Evolutionary conservation across 305 asterid genomes (phyloP), one percentile per base, ranked within the genome.

Genomic region (Ilex paraguariensis): DNA sequence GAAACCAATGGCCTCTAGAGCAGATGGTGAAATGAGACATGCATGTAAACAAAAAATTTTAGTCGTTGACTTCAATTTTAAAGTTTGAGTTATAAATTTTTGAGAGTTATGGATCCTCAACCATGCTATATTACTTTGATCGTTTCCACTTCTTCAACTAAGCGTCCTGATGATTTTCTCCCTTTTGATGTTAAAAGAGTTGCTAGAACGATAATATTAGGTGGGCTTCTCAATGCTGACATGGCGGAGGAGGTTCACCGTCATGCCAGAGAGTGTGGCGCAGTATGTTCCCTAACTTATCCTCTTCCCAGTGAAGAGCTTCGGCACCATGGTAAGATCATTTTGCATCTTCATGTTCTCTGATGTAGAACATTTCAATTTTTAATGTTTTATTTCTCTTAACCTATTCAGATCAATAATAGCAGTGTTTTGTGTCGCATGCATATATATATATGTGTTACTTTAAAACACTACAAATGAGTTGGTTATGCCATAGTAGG

Each of bases 261-360:
- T 64, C 69, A 64, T 63, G 95, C 95, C 10, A 75, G 65, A 69
- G 75, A 79, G 75, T 71, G 81, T 73, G 99, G 96, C 62, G 69
- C 87, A 15, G 77, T 83, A 33, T 77, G 77, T 66, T 79, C 92
- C 45, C 63, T 90, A 68, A 83, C 83, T 64, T 88, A 86, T 70
- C 99, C 99, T 71, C 88, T 90, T 75, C 91, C 95, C n/a, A 73
- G 61, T 54, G 86, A 80, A 71, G 95, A 83, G 68, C 87, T 93
- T 56, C 73, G 78, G 51, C 79, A 71, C 70, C 88, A 90, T 63
- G 99, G 96, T 93, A 87, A 75, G 62, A 55, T 42, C 63, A 63
- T 71, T 62, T 57, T 36, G 7, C 31, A 6, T 17, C 53, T n/a
- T 49, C 53, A 11, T 11, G 11, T 8, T 7, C 4, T 49, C 53